phyloP scores from a whole-genome alignment of 1,284 basidiomycete species.

The Microbotryum silenes-acaulis region DNA sequence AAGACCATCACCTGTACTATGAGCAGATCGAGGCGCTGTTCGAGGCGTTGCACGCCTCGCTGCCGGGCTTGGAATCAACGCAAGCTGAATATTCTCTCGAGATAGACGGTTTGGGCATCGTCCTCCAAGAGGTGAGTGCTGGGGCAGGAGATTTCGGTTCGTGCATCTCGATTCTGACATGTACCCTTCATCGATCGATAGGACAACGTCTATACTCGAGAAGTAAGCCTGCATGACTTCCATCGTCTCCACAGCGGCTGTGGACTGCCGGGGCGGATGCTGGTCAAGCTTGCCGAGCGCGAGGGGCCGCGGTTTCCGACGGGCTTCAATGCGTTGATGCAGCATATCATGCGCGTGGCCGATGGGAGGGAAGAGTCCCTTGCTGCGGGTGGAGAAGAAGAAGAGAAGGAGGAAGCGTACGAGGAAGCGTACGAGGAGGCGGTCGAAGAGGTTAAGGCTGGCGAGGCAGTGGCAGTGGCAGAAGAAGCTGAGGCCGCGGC shows the following conservation, averaged over 20 bases:
- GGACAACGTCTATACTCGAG: constrained; percentile 33
- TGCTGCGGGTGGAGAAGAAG: too few relatives aligned
- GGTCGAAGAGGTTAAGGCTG: background rate
- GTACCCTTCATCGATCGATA: background rate
- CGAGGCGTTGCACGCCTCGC: constrained; percentile 8
- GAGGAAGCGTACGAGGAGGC: constrained; percentile 4
- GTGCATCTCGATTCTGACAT: background rate
- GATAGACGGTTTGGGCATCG: constrained; percentile 27
- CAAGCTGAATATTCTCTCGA: constrained; percentile 26
- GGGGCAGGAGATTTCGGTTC: background rate
- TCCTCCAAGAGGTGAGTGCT: constrained; percentile 27
- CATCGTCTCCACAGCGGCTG: constrained; percentile 35
- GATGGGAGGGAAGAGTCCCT: too few relatives aligned
- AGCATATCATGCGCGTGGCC: constrained; percentile 23
- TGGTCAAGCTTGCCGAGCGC: constrained; percentile 18
- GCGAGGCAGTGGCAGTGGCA: background rate
- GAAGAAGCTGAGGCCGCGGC: background rate
- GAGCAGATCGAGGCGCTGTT: constrained; percentile 22
- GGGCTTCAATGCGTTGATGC: constrained; percentile 34
- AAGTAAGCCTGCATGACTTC: constrained; percentile 32
- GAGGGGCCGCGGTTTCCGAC: constrained; percentile 24
- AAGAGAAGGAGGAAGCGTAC: background rate
- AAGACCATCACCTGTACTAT: constrained; percentile 26
- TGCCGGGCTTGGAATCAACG: constrained; percentile 8
- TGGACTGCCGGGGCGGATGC: constrained; percentile 29